Evolutionary conservation across 192 early-diverging fungal species (phyloP).

Genomic region (Umbelopsis vinacea): DNA sequence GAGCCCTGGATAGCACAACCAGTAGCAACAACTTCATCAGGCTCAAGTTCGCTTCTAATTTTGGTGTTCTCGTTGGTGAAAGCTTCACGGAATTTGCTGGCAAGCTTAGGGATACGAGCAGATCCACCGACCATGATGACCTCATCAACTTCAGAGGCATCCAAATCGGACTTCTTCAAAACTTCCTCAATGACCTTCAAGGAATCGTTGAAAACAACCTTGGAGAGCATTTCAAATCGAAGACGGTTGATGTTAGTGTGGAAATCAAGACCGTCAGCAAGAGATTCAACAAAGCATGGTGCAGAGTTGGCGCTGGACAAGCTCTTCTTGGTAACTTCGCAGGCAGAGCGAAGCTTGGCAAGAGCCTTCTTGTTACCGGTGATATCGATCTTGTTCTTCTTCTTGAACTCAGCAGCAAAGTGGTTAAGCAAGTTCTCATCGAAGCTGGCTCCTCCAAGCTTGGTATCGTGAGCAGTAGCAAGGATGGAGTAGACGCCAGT

Average conservation of each 20-base stretch:
- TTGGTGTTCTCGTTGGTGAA: constrained; percentile 69
- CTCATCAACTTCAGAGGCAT: constrained; percentile 76
- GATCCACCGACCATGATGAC: constrained; percentile 86
- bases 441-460: constrained; percentile 85
- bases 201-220: constrained; percentile 74
- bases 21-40: constrained; percentile 90
- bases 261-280: constrained; percentile 91
- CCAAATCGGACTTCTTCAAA: constrained; percentile 69
- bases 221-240: constrained; percentile 89
- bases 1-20: constrained; percentile 92
- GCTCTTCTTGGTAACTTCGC: constrained; percentile 92
- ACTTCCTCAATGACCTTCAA: constrained; percentile 67
- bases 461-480: constrained; percentile 73
- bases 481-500: constrained; percentile 77
- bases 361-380: constrained; percentile 73
- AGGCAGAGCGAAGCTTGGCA: constrained; percentile 82
- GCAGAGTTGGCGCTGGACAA: constrained; percentile 79
- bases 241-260: constrained; percentile 81
- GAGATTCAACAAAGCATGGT: constrained; percentile 91
- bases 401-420: constrained; percentile 87
- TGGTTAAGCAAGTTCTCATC: constrained; percentile 83
- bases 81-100: constrained; percentile 69
- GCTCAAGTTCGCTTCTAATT: constrained; percentile 82
- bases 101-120: constrained; percentile 85
- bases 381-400: constrained; percentile 83